Evolutionary conservation across 1,139 yeast genomes (phyloP).

Genomic region (Taiozyma sp.): DNA sequence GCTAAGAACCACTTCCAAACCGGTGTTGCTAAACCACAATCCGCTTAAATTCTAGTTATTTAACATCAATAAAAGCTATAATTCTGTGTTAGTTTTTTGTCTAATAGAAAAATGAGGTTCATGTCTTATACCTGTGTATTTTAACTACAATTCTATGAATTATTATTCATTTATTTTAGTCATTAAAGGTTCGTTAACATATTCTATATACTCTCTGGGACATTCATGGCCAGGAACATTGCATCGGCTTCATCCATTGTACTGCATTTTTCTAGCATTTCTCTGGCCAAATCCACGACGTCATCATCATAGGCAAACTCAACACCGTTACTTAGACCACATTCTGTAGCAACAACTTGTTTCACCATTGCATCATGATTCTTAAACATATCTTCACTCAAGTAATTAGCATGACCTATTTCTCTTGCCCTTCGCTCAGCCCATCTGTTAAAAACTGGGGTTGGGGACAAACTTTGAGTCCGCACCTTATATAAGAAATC

Average conservation of each 20-base stretch:
- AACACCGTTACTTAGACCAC: slow-evolving; percentile 41
- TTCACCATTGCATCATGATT: slow-evolving; percentile 4
- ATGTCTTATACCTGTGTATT: background rate
- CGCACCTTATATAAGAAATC: slow-evolving; percentile 31
- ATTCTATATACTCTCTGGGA: slow-evolving; percentile 8
- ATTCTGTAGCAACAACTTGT: slow-evolving; percentile 11
- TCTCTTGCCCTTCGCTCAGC: slow-evolving; percentile 40
- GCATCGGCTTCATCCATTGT: slow-evolving; percentile 81
- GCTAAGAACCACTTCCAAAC: slow-evolving; percentile 99
- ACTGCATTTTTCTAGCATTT: slow-evolving; percentile 60
- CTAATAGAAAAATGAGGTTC: slow-evolving; percentile 8
- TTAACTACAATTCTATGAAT: background rate
- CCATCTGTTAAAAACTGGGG: slow-evolving; percentile 35
- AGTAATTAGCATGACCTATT: slow-evolving; percentile 29
- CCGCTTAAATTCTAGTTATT: slow-evolving; percentile 25
- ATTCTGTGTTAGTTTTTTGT: slow-evolving; percentile 1
- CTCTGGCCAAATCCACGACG: slow-evolving; percentile 65
- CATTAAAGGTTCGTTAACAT: background rate
- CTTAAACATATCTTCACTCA: slow-evolving; percentile 1
- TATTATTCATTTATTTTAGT: background rate
- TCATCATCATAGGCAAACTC: slow-evolving; percentile 60
- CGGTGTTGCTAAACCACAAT: slow-evolving; percentile 62
- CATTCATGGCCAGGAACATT: slow-evolving; percentile 59
- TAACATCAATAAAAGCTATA: background rate
- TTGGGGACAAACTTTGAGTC: slow-evolving; percentile 17